These are phyloP conservation scores for Alternaria arborescens DNA, from an alignment of 2,329 filamentous ascomycete genomes.

Conservation along the genomic window DNA sequence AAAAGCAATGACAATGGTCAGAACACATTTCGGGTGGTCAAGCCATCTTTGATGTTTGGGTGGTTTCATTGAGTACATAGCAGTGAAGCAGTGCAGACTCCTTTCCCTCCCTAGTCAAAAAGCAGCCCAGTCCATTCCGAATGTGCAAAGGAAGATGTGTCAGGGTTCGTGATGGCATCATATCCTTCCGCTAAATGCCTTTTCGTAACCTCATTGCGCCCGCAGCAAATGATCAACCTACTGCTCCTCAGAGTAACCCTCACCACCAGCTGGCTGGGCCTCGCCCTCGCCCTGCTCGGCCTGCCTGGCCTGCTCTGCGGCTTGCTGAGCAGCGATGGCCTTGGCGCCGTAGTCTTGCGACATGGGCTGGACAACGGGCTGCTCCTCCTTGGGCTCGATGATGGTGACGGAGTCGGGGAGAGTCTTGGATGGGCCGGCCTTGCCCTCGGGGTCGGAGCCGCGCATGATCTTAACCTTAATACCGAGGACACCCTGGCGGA, in stretches of 20 bases:
- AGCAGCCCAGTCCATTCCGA: slow-evolving; percentile 40
- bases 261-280: slow-evolving; percentile 45
- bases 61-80: slow-evolving; percentile 45
- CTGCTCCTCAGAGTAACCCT: slow-evolving; percentile 48
- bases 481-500: slow-evolving; percentile 99
- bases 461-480: slow-evolving; percentile 99
- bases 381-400: slow-evolving; percentile 99
- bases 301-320: slow-evolving; percentile 67
- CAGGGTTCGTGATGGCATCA: slow-evolving; percentile 36
- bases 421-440: slow-evolving; percentile 95
- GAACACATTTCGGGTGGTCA: slow-evolving; percentile 25
- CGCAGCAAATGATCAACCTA: slow-evolving; percentile 32
- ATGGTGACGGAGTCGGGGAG: slow-evolving; percentile 99
- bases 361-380: slow-evolving; percentile 90
- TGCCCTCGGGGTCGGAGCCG: slow-evolving; percentile 98
- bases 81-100: slow-evolving; percentile 41
- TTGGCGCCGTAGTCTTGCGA: slow-evolving; percentile 99
- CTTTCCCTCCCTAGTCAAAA: slow-evolving; percentile 39
- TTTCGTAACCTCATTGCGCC: slow-evolving; percentile 44
- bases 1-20: slow-evolving; percentile 2
- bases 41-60: slow-evolving; percentile 43
- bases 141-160: slow-evolving; percentile 44
- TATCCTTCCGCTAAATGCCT: slow-evolving; percentile 39
- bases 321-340: slow-evolving; percentile 74
- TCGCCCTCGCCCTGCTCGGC: slow-evolving; percentile 66